phyloP scores from a whole-genome alignment of 306 rosid species.

The Trifolium fragiferum region DNA sequence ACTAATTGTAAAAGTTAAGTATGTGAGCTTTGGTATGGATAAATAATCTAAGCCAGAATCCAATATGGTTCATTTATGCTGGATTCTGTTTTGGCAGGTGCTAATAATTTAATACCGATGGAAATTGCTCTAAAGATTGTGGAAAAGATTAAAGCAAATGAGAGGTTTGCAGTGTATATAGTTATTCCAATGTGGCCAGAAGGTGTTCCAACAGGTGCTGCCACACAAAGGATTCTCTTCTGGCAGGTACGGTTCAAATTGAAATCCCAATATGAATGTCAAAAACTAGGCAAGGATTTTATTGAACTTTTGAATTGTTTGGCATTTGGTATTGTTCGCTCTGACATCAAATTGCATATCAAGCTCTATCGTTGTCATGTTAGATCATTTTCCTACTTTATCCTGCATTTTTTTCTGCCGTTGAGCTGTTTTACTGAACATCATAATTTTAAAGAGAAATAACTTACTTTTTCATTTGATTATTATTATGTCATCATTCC shows the following conservation, averaged over 20 bases:
- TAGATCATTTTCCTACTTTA: too few species aligned
- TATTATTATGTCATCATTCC: background rate
- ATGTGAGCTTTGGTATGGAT: slow-evolving; percentile 3
- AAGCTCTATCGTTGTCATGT: too few species aligned
- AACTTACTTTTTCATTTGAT: background rate
- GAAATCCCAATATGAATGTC: slow-evolving; percentile 31
- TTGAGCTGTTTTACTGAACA: too few species aligned
- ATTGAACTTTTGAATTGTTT: slow-evolving; percentile 25
- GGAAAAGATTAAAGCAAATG: slow-evolving; percentile 77
- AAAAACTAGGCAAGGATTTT: slow-evolving; percentile 25
- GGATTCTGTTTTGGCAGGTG: slow-evolving; percentile 66
- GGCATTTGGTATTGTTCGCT: background rate
- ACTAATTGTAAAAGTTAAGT: background rate
- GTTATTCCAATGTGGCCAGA: slow-evolving; percentile 99
- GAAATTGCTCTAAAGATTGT: slow-evolving; percentile 98
- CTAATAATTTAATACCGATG: slow-evolving; percentile 93
- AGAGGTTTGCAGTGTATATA: slow-evolving; percentile 93
- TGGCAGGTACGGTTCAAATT: slow-evolving; percentile 77
- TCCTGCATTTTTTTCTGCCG: too few species aligned
- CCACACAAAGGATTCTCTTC: slow-evolving; percentile 93
- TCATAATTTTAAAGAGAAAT: too few species aligned
- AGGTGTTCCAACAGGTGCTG: slow-evolving; percentile 90
- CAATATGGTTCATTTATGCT: background rate
- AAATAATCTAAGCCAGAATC: background rate
- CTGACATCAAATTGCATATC: too few species aligned